Evolutionary conservation across 345 rosid genomes (phyloP).

Genomic region (Arabidopsis arenosa): DNA sequence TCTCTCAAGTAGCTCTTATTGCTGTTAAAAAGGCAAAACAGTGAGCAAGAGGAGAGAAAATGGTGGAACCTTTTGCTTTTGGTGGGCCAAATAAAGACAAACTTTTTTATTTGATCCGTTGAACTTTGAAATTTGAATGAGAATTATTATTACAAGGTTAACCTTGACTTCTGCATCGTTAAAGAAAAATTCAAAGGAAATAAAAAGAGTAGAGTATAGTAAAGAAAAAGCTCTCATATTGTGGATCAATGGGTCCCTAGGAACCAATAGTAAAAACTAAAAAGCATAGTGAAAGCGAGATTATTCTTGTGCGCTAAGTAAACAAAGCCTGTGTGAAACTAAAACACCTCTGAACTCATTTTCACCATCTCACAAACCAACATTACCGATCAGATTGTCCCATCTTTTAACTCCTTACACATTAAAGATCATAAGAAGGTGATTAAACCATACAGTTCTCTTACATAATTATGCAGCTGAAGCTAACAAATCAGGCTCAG

Average conservation of each 20-base stretch:
- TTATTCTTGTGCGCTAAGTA: neutral
- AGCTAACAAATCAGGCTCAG: neutral
- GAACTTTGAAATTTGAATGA: constrained; percentile 46
- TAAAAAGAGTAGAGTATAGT: neutral
- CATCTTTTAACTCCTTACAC: neutral
- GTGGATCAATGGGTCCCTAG: constrained; percentile 8
- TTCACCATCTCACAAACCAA: neutral
- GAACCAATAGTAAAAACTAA: neutral
- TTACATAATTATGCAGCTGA: neutral
- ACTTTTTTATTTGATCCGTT: constrained; percentile 25
- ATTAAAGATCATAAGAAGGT: neutral
- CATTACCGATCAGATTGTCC: neutral
- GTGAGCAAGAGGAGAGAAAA: constrained; percentile 23
- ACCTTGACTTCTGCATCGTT: constrained; percentile 27
- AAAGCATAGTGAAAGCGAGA: neutral
- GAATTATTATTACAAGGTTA: constrained; percentile 8
- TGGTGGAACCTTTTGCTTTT: constrained; percentile 38
- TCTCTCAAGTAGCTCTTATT: constrained; percentile 12
- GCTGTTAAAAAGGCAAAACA: constrained; percentile 23
- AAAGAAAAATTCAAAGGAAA: neutral
- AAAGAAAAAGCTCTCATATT: neutral
- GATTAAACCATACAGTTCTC: neutral
- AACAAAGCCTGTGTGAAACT: neutral
- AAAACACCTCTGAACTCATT: neutral
- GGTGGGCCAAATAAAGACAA: constrained; percentile 37